Percentiles rank a stretch among this genome's conserved stretches.
These are phyloP conservation scores for Fusarium denticulatum DNA, from an alignment of 2,329 filamentous ascomycete species.

Conservation along the genomic window DNA sequence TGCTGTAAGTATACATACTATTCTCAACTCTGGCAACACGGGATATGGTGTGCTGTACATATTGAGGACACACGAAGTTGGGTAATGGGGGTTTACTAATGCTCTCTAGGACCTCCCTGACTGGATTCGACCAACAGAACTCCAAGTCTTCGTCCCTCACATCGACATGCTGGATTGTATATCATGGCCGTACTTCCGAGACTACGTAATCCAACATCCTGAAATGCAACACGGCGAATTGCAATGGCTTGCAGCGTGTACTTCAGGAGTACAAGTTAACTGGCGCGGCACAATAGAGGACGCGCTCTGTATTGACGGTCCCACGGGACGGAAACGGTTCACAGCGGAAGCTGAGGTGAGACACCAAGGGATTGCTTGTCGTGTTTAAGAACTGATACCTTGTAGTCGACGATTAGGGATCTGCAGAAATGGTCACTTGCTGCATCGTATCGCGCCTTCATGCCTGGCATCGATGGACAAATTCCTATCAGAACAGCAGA, in stretches of 20 bases:
- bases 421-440: conserved; percentile 15
- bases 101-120: conserved; percentile 2
- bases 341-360: conserved; percentile 15
- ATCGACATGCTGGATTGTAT: conserved; percentile 24
- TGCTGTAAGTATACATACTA: background rate
- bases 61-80: background rate
- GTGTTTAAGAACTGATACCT: background rate
- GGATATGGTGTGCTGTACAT: background rate
- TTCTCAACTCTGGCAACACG: no score
- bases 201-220: conserved; percentile 5
- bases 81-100: background rate
- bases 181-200: conserved; percentile 9
- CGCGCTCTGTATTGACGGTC: background rate
- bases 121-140: conserved; percentile 14
- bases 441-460: conserved; percentile 13
- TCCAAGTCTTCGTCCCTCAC: conserved; percentile 14
- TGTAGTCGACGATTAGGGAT: background rate
- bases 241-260: conserved; percentile 9
- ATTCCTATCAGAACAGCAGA: conserved; percentile 13
- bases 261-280: background rate
- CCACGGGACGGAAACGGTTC: background rate
- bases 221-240: conserved; percentile 22
- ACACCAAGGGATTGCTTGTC: fast-evolving
- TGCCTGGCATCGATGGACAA: conserved; percentile 21
- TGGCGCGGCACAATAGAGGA: conserved; percentile 11